Evolutionary conservation across 805 yeast genomes (phyloP).

Genomic region (Ogataea haglerorum): DNA sequence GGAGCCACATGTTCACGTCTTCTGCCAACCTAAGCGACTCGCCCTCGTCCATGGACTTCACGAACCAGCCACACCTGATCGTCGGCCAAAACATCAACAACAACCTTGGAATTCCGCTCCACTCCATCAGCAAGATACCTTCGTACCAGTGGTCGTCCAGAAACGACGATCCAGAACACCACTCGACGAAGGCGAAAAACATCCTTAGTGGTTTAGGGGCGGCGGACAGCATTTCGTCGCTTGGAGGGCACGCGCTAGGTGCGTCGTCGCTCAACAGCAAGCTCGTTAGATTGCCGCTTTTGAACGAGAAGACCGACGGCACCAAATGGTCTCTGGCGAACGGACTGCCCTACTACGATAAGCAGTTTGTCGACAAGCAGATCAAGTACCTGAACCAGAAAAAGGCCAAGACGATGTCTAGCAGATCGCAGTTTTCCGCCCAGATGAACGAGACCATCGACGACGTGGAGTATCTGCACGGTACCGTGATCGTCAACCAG

Average conservation of each 20-base stretch:
- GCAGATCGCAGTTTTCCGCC: slow-evolving; percentile 29
- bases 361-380: slow-evolving; percentile 23
- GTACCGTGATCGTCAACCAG: slow-evolving; percentile 43
- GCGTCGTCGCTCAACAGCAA: slow-evolving; percentile 27
- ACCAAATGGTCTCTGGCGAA: slow-evolving; percentile 26
- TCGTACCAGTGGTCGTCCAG: slow-evolving; percentile 33
- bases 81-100: slow-evolving; percentile 35
- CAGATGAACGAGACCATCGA: slow-evolving; percentile 35
- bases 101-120: slow-evolving; percentile 33
- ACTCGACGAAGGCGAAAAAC: slow-evolving; percentile 24
- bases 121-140: slow-evolving; percentile 32
- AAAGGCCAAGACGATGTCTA: slow-evolving; percentile 28
- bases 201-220: slow-evolving; percentile 25
- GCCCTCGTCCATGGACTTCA: slow-evolving; percentile 16
- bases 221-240: slow-evolving; percentile 24
- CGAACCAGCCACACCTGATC: slow-evolving; percentile 21
- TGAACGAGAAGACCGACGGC: slow-evolving; percentile 14
- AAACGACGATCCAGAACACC: slow-evolving; percentile 30
- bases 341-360: slow-evolving; percentile 45
- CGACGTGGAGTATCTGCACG: slow-evolving; percentile 49
- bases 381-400: slow-evolving; percentile 24
- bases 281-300: slow-evolving; percentile 28
- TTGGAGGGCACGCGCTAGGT: slow-evolving; percentile 26
- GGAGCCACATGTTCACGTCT: slow-evolving; percentile 25
- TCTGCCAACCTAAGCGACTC: slow-evolving; percentile 20